These are phyloP conservation scores for Tetrapisispora pingtungensis DNA, from an alignment of 805 yeast genomes.

Conservation along the genomic window DNA sequence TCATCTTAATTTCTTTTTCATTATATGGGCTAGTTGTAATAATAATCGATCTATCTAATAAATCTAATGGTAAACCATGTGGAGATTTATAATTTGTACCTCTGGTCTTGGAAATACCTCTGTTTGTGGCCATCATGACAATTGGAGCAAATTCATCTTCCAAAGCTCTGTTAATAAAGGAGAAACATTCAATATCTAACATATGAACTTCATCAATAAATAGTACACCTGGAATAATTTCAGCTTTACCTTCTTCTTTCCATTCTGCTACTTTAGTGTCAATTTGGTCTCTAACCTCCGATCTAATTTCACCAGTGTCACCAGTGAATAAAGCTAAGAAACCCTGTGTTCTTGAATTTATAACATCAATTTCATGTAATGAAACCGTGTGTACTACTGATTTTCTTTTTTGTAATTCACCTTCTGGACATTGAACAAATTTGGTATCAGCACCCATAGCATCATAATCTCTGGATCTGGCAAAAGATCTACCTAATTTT, in stretches of 20 bases:
- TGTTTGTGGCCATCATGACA: constrained; percentile 95
- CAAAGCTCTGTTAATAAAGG: constrained; percentile 88
- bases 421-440: constrained; percentile 97
- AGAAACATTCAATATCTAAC: constrained; percentile 94
- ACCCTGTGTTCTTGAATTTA: constrained; percentile 96
- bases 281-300: constrained; percentile 93
- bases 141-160: constrained; percentile 96
- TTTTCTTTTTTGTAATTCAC: constrained; percentile 92
- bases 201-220: constrained; percentile 97
- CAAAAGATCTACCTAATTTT: constrained; percentile 89
- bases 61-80: constrained; percentile 94
- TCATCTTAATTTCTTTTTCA: constrained; percentile 76
- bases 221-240: constrained; percentile 93
- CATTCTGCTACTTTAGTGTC: constrained; percentile 95
- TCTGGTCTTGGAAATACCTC: constrained; percentile 88
- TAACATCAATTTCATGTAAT: constrained; percentile 93
- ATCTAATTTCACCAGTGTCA: constrained; percentile 94
- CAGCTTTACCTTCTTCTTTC: constrained; percentile 98
- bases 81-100: constrained; percentile 93
- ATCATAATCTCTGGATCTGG: constrained; percentile 95
- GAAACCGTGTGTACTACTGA: constrained; percentile 98
- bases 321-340: constrained; percentile 92
- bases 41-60: constrained; percentile 87
- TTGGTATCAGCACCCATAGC: constrained; percentile 98
- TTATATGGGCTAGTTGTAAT: constrained; percentile 75